phyloP scores from a whole-genome alignment of 371 early-diverging fungal genomes.

The Fennellomyces sp. region DNA sequence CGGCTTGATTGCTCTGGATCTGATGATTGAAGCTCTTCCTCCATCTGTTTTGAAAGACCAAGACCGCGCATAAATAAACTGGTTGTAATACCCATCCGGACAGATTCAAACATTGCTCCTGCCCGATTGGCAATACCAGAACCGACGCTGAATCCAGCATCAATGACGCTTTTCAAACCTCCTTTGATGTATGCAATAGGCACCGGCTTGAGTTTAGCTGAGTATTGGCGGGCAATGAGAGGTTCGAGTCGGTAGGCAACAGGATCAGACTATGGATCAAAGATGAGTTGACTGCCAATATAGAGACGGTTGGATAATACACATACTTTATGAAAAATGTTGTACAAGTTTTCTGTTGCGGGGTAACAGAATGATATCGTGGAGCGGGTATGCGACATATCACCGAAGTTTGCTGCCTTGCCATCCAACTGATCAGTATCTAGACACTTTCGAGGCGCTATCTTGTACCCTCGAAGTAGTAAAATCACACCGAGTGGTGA shows the following conservation, averaged over 20 bases:
- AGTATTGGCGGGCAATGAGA: slow-evolving; percentile 56
- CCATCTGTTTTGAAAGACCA: slow-evolving; percentile 35
- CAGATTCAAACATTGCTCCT: slow-evolving; percentile 68
- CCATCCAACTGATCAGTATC: background rate
- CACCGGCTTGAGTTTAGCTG: slow-evolving; percentile 62
- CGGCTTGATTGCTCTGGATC: background rate
- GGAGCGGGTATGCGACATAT: slow-evolving; percentile 22
- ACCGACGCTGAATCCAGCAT: slow-evolving; percentile 65
- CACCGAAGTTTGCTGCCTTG: slow-evolving; percentile 3
- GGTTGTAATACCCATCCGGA: slow-evolving; percentile 60
- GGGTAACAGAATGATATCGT: slow-evolving; percentile 55
- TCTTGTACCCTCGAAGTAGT: slow-evolving; percentile 69
- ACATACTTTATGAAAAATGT: slow-evolving; percentile 73
- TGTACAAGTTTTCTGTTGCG: slow-evolving; percentile 75
- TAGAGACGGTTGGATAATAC: background rate
- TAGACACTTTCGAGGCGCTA: slow-evolving; percentile 48
- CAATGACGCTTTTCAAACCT: slow-evolving; percentile 71
- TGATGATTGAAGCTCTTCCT: background rate
- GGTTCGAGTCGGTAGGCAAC: slow-evolving; percentile 78
- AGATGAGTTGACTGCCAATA: background rate
- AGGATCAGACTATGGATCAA: slow-evolving; percentile 40
- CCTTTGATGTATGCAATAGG: slow-evolving; percentile 84
- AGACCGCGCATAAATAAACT: slow-evolving; percentile 59
- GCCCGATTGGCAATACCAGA: slow-evolving; percentile 72
- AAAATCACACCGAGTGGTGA: slow-evolving; percentile 81